Conservation (phyloP, 2,329 filamentous ascomycete genomes). For the Aspergillus piperis region DNA sequence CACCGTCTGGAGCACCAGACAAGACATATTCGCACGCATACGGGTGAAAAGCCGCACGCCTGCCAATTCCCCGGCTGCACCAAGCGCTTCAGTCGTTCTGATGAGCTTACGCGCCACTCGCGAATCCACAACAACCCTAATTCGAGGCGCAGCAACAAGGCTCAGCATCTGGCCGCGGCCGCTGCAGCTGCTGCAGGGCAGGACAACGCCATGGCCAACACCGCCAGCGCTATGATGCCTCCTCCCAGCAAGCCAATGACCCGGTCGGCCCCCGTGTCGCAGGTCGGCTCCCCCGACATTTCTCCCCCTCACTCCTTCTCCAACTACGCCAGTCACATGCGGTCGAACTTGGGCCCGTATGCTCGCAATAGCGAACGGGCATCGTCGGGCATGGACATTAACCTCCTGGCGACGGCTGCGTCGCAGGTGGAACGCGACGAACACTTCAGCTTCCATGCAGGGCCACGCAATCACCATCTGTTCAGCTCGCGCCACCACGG, state of each 20-base stretch:
- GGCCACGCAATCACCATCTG: constrained; percentile 50
- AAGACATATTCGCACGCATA: constrained; percentile 92
- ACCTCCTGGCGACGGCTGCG: constrained; percentile 68
- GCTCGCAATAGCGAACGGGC: constrained; percentile 49
- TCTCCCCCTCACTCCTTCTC: constrained; percentile 88
- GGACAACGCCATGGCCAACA: constrained; percentile 49
- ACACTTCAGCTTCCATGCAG: constrained; percentile 45
- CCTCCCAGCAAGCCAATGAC: constrained; percentile 77
- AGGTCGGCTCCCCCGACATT: constrained; percentile 88
- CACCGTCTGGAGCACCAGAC: constrained; percentile 95
- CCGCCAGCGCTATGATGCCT: constrained; percentile 69
- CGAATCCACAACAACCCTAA: constrained; percentile 99
- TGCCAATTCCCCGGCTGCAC: constrained; percentile 95
- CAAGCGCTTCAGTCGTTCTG: constrained; percentile 94
- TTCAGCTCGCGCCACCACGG: constrained; percentile 48
- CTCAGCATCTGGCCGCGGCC: constrained; percentile 63
- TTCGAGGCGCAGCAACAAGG: constrained; percentile 89
- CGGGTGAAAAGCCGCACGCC: constrained; percentile 95
- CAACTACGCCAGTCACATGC: constrained; percentile 60
- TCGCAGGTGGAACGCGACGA: constrained; percentile 67
- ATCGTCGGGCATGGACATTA: constrained; percentile 61
- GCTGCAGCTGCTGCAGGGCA: constrained; percentile 56
- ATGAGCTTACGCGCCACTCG: constrained; percentile 94
- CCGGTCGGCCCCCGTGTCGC: constrained; percentile 83
- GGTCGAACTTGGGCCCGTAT: constrained; percentile 61